Conservation (phyloP, 257 asterid genomes). For the Solanum clarkiae region DNA sequence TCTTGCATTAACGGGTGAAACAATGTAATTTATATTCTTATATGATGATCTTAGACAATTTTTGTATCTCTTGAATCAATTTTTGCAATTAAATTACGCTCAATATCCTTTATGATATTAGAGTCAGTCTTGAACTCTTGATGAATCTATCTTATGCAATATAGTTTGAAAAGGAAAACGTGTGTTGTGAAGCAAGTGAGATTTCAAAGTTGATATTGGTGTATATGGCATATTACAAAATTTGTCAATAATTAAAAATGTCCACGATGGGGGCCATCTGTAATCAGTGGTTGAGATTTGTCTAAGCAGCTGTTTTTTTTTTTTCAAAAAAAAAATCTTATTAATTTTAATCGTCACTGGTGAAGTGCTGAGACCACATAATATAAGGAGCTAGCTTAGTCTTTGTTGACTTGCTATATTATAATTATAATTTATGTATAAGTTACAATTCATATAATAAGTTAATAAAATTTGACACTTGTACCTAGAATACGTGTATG, state of each 20-base stretch:
- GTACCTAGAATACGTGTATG: constrained; percentile 12
- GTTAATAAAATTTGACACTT: neutral
- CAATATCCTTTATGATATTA: neutral
- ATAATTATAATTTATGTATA: neutral
- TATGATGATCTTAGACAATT: neutral
- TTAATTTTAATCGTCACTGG: neutral
- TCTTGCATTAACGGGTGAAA: accelerated
- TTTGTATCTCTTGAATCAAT: neutral
- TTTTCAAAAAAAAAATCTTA: neutral
- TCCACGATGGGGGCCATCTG: constrained; percentile 6
- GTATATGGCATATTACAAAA: neutral
- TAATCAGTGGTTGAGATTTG: neutral
- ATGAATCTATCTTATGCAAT: neutral
- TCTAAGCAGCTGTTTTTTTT: neutral
- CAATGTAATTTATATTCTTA: neutral
- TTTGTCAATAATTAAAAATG: neutral
- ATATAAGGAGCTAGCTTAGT: neutral
- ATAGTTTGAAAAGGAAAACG: neutral
- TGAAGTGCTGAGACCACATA: neutral
- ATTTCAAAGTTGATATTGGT: neutral
- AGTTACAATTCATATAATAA: too few relatives aligned
- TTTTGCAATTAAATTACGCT: neutral
- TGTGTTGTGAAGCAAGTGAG: neutral
- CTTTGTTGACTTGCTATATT: neutral
- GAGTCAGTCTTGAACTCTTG: neutral